These are phyloP conservation scores for Xanthoconium purpureum DNA, from an alignment of 768 basidiomycete genomes.

Conservation along the genomic window DNA sequence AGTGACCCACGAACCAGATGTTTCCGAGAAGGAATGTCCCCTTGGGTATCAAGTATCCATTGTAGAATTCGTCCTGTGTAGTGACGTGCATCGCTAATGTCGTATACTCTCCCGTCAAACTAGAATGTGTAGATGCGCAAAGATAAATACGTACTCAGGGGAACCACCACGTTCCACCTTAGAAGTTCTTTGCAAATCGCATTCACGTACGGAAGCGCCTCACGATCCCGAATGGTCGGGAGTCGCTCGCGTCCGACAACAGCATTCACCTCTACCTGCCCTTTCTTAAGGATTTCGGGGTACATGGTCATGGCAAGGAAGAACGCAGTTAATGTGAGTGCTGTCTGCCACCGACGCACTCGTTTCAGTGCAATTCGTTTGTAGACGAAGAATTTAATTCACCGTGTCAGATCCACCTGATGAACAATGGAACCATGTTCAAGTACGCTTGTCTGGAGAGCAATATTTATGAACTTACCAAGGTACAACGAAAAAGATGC, in stretches of 20 bases:
- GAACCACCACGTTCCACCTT: constrained; percentile 1
- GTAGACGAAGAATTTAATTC: constrained; percentile 21
- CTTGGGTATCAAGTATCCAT: constrained; percentile 25
- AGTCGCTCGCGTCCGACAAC: constrained; percentile 7
- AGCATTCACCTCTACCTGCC: constrained; percentile 12
- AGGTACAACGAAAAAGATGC: constrained; percentile 9
- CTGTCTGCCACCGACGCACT: constrained; percentile 11
- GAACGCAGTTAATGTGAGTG: constrained; percentile 8
- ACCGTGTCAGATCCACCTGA: constrained; percentile 27
- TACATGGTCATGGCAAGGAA: constrained; percentile 15
- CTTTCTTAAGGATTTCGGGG: constrained; percentile 5
- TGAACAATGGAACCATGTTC: neutral
- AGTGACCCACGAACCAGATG: constrained; percentile 4
- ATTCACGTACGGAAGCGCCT: constrained; percentile 13
- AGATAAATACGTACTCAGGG: neutral
- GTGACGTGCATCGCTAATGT: constrained; percentile 4
- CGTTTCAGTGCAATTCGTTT: neutral
- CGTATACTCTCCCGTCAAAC: neutral
- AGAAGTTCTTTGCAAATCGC: constrained; percentile 17
- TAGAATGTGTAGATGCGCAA: neutral
- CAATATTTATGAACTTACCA: neutral
- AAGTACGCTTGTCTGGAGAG: neutral
- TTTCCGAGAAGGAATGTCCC: constrained; percentile 11
- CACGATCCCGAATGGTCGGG: constrained; percentile 8
- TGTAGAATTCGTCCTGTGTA: constrained; percentile 15